A percentile compares a stretch with the other conserved stretches of the same genome.
Evolutionary conservation across 495 filamentous ascomycete genomes (phyloP).

Genomic region (Neurospora terricola): DNA sequence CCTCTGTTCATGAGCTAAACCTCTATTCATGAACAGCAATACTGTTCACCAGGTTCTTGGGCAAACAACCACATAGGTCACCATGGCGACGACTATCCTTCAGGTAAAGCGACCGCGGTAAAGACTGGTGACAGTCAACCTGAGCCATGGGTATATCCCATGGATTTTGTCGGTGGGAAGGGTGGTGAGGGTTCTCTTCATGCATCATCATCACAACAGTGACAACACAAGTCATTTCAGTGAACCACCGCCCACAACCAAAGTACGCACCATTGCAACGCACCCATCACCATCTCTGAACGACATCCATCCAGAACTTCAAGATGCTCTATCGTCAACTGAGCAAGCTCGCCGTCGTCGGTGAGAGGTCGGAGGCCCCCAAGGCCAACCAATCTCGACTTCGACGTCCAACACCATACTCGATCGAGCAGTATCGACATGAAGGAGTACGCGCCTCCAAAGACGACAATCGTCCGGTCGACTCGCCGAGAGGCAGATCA

Average conservation of each 20-base stretch:
- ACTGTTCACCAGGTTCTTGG: background rate
- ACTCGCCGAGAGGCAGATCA: background rate
- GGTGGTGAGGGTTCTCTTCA: background rate
- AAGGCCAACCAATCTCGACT: background rate
- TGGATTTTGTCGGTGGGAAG: background rate
- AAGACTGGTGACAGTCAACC: background rate
- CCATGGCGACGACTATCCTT: background rate
- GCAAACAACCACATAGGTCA: background rate
- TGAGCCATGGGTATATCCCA: background rate
- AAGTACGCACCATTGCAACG: background rate
- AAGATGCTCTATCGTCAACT: background rate
- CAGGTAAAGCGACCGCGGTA: background rate
- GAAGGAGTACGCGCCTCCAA: accelerated
- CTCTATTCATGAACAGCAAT: background rate
- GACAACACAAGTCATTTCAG: background rate
- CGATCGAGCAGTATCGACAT: background rate
- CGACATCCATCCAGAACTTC: background rate
- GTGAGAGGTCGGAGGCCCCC: background rate
- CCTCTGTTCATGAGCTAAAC: background rate
- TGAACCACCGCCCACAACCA: background rate
- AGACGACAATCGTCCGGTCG: background rate
- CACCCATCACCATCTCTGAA: background rate
- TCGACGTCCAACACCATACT: background rate
- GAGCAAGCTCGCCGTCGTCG: background rate
- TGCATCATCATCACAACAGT: background rate